Base-by-base conservation (phyloP, 2,329 filamentous ascomycete genomes). In the Beauveria bassiana region DNA sequence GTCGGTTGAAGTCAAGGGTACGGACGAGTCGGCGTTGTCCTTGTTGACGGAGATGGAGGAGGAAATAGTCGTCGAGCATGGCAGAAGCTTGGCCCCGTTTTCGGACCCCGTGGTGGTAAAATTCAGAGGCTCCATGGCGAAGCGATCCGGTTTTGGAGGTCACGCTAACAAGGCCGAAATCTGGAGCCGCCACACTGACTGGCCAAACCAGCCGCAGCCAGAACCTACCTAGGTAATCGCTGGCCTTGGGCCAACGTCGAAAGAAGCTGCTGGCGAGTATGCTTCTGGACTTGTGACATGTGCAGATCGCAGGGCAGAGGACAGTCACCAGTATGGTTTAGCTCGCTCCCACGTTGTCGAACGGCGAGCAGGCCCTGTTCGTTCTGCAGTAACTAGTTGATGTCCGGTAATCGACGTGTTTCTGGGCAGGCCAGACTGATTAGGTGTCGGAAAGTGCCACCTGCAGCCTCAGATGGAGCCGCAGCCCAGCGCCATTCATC, bases 21-120 rank as follows among this genome's bases (percentile, higher is more conserved):
- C 45, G 28, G 45, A 22, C 22, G 57, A 50, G 22, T 54, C 46
- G 16, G 52, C 47, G n/a, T 10, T 40, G 51, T 31, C 22, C 31
- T 47, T 54, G 61, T 46, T 52, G 56, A 49, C 45, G 28, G 52
- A 40, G 38, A 26, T 24, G 24, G 65, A 28, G 20, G 59, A 24
- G 24, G 59, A 31, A 20, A 60, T 47, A 40, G 56, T 54, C 9
- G 62, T 47, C 28, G 64, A 43, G 42, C 62, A 52, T 46, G 60
- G 40, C 28, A 61, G 59, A 42, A 65, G 60, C 61, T 62, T 62
- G 61, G 63, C 60, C 62, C 64, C 66, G 63, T 68, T 66, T 62
- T 67, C 64, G 62, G 67, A 67, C 47, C 62, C 63, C 49, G 63
- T 62, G 38, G 64, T 63, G 64, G 66, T 66, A 68, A 67, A 63